Conservation (phyloP, 2,329 filamentous ascomycete genomes). For the Pestalotiopsis sp. region DNA sequence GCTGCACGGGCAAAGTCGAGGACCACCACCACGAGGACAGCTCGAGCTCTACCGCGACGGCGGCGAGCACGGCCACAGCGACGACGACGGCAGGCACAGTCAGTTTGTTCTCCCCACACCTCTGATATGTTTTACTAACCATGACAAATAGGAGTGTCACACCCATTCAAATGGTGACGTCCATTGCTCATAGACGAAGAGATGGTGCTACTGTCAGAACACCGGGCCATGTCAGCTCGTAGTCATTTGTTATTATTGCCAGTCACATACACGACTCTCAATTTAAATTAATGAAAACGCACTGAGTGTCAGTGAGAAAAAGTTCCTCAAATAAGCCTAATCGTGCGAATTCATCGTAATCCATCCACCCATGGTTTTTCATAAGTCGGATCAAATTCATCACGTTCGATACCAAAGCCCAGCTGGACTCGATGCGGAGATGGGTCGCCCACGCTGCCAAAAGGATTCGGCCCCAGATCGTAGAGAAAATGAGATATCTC, state of each 20-base stretch:
- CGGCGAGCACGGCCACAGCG: background rate
- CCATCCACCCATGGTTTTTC: background rate
- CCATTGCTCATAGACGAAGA: constrained; percentile 37
- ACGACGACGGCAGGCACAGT: constrained; percentile 1
- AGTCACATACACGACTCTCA: no score
- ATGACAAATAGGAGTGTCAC: constrained; percentile 37
- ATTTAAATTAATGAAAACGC: no score
- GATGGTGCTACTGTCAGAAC: background rate
- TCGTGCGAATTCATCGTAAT: background rate
- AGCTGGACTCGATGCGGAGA: background rate
- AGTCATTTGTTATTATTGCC: no score
- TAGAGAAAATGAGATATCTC: background rate
- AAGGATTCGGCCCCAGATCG: background rate
- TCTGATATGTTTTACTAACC: constrained; percentile 16
- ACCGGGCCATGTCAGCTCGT: no score
- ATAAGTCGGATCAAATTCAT: background rate
- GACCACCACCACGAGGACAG: background rate
- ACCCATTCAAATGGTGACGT: constrained; percentile 41
- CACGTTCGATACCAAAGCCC: background rate
- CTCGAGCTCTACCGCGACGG: background rate
- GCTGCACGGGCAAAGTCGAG: constrained; percentile 55
- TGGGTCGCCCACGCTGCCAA: background rate
- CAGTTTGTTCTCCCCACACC: constrained; percentile 13
- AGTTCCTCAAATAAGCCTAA: background rate
- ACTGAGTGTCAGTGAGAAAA: no score